Conservation (phyloP, 2,329 filamentous ascomycete genomes). For the Diaporthe sp. region DNA sequence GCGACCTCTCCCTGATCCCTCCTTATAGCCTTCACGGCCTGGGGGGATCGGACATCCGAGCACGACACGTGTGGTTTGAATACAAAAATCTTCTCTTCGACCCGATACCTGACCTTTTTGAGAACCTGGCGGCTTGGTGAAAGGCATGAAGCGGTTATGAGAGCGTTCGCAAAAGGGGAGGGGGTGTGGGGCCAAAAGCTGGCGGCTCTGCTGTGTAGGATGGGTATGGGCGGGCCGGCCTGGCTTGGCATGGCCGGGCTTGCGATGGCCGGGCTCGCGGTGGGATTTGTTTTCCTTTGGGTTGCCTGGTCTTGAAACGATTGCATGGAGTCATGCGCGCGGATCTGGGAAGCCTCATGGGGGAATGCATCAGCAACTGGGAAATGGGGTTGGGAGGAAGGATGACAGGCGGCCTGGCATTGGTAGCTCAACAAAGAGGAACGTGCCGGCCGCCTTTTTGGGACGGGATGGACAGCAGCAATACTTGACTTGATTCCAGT, state of each 20-base stretch:
- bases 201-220: background rate
- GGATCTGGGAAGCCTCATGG: conserved; percentile 15
- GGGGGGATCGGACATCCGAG: background rate
- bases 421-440: conserved; percentile 42
- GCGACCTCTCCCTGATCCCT: background rate
- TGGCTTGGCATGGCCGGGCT: background rate
- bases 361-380: background rate
- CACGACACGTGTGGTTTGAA: conserved; percentile 2
- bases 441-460: conserved; percentile 34
- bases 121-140: conserved; percentile 38
- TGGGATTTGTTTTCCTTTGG: background rate
- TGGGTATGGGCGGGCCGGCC: background rate
- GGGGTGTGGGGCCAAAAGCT: background rate
- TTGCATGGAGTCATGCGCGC: conserved; percentile 17
- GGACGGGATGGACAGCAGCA: background rate
- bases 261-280: background rate
- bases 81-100: conserved; percentile 29
- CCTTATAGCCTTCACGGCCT: conserved; percentile 33
- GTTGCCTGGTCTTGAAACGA: conserved; percentile 7
- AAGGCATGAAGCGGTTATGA: background rate
- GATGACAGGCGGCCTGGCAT: conserved; percentile 23
- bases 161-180: background rate
- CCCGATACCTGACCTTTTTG: conserved; percentile 12
- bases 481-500: conserved; percentile 8
- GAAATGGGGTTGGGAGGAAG: background rate